These are phyloP conservation scores for Arthrobotrys sphaeroides DNA, from an alignment of 2,329 filamentous ascomycete genomes.

Conservation along the genomic window DNA sequence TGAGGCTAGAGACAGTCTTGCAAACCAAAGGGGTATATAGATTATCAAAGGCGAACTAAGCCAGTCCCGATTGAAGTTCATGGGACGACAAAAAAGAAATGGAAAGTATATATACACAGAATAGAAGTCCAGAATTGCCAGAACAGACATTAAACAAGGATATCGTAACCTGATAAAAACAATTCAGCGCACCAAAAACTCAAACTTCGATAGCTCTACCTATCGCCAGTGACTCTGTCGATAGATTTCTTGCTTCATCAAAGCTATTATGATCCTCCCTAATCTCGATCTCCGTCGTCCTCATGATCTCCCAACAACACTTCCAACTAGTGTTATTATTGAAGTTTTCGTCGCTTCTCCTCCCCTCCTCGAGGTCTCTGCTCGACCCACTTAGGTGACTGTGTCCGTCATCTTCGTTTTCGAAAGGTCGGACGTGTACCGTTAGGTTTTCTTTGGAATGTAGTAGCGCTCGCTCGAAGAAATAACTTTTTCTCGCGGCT, in stretches of 20 bases:
- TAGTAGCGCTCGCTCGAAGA: conserved; percentile 18
- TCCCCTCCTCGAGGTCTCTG: conserved; percentile 19
- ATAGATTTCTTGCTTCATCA: conserved; percentile 36
- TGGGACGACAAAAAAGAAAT: not conserved
- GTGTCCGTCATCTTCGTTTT: not conserved
- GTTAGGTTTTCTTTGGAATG: conserved; percentile 35
- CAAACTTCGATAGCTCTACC: conserved; percentile 17
- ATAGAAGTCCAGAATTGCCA: not conserved
- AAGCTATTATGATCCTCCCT: conserved; percentile 46
- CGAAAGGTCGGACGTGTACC: conserved; percentile 22
- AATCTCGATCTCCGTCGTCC: conserved; percentile 48
- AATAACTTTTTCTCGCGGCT: conserved; percentile 35
- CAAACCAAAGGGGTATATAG: not conserved
- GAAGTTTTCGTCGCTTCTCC: conserved; percentile 20
- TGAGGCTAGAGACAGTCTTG: too few species aligned
- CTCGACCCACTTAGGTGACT: not conserved
- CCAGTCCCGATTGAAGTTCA: not conserved
- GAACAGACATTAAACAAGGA: not conserved
- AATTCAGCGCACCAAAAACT: not conserved
- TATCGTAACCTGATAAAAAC: not conserved
- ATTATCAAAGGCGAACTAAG: not conserved
- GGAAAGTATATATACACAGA: not conserved
- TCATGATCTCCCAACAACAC: conserved; percentile 50
- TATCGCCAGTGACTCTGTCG: conserved; percentile 34
- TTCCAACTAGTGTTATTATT: not conserved